Conservation (phyloP, 176 grass and related monocot genomes). For the Eremochloa ophiuroides region DNA sequence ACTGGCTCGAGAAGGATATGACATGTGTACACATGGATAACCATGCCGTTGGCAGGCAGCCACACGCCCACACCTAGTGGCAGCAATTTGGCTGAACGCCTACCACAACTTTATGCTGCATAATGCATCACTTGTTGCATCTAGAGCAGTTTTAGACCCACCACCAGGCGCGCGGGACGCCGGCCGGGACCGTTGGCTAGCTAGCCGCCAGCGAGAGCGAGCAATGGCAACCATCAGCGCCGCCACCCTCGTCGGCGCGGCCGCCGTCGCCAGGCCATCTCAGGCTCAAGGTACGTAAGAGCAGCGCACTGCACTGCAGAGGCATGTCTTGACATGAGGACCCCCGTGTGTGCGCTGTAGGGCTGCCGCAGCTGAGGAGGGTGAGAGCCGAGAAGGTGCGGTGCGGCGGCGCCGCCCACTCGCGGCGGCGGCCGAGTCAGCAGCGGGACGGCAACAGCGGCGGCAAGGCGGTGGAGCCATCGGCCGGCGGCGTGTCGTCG, state of each 20-base stretch:
- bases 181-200: too few species aligned
- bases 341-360: conserved; percentile 9
- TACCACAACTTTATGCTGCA: not conserved
- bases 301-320: not conserved
- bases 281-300: conserved; percentile 23
- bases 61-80: conserved; percentile 27
- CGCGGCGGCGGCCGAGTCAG: conserved; percentile 26
- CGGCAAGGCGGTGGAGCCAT: not conserved
- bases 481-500: not conserved
- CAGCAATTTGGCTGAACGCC: conserved; percentile 7
- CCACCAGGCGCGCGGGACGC: too few species aligned
- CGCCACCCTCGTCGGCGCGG: conserved; percentile 12
- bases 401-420: conserved; percentile 40
- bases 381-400: conserved; percentile 35
- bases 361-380: conserved; percentile 51
- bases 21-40: conserved; percentile 11
- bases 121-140: conserved; percentile 1
- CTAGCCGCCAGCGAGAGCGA: not conserved
- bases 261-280: conserved; percentile 26
- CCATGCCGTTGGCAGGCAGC: conserved; percentile 14
- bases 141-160: not conserved
- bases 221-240: conserved; percentile 55
- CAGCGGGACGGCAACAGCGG: not conserved
- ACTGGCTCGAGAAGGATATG: conserved; percentile 35
- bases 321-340: not conserved